Base-by-base conservation (phyloP, 768 basidiomycete species). In the Naganishia kalamii region DNA sequence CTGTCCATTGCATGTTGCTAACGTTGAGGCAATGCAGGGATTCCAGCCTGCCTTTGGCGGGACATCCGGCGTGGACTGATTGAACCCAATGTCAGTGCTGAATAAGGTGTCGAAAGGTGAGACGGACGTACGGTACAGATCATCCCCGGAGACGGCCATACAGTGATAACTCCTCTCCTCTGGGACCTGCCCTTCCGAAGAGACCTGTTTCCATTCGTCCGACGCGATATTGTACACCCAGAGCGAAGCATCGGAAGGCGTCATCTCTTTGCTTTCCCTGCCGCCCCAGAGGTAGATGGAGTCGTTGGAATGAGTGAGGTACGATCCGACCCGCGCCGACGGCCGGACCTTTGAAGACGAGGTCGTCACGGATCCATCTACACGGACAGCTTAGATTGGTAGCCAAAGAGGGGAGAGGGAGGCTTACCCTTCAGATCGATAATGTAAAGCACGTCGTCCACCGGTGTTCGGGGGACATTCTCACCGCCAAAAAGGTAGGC, bases 31-130 rank as follows among this genome's bases (percentile, higher is more conserved):
- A 70, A 62, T 81, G 79, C 32, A 82, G 67, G 3, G 75, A 70
- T 15, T 69, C 60, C 4, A 81, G 74, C 27, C 81, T 78, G 12
- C 81, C 81, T 15, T 72, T 68, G 0, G 70, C 57, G 0, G 80
- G 81, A 47, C 81, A 81, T 13, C 80, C 81, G 0, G 80, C 81
- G 62, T 82, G 82, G 3, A 81, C 68, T 69, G n/a, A n/a, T 78
- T 80, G 13, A 81, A 61, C 27, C 68, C 75, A 17, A 64, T 73
- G 79, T 80, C 68, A 6, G 5, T 15, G 48, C 1, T 15, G 0
- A 17, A 8, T 12, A 32, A 44, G 43, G 23, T 4, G 19, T 35
- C 21, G 30, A 13, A 27, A 35, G 41, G 41, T 47, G 23, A 47
- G 37, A 33, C 4, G 17, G 35, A 67, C 67, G 48, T 44, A 71